phyloP scores from a whole-genome alignment of 768 basidiomycete species.

The Gloeopeniophorella convolvens region DNA sequence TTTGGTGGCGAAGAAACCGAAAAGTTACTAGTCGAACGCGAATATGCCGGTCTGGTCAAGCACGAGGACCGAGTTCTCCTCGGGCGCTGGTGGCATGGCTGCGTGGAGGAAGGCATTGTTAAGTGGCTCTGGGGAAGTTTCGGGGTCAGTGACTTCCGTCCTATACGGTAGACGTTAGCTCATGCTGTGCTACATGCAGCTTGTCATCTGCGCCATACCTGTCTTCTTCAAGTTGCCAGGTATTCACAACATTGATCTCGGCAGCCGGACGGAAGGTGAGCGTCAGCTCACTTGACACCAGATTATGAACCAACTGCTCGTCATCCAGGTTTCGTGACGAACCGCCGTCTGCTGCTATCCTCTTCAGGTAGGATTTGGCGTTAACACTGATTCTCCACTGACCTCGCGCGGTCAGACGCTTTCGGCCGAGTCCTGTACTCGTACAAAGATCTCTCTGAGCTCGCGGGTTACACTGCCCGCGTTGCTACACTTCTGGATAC shows the following conservation, averaged over 20 bases:
- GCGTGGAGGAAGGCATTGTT: slow-evolving; percentile 90
- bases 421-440: slow-evolving; percentile 96
- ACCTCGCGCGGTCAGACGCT: slow-evolving; percentile 54
- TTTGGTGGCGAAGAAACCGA: slow-evolving; percentile 85
- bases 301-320: not conserved
- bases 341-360: slow-evolving; percentile 81
- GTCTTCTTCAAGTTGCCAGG: slow-evolving; percentile 88
- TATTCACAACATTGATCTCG: slow-evolving; percentile 58
- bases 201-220: slow-evolving; percentile 87
- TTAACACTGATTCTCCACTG: not conserved
- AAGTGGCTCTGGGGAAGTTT: slow-evolving; percentile 98
- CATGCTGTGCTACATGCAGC: slow-evolving; percentile 5
- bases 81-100: slow-evolving; percentile 83
- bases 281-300: not conserved
- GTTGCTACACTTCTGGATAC: slow-evolving; percentile 86
- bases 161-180: not conserved
- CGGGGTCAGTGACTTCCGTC: slow-evolving; percentile 49
- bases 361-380: slow-evolving; percentile 51
- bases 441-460: slow-evolving; percentile 92
- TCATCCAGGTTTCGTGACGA: slow-evolving; percentile 86
- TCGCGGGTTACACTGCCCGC: slow-evolving; percentile 92
- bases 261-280: slow-evolving; percentile 82
- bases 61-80: slow-evolving; percentile 79
- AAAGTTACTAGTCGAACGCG: slow-evolving; percentile 85
- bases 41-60: slow-evolving; percentile 76